phyloP scores from a whole-genome alignment of 164 flowering plant species.

The Protea cynaroides region DNA sequence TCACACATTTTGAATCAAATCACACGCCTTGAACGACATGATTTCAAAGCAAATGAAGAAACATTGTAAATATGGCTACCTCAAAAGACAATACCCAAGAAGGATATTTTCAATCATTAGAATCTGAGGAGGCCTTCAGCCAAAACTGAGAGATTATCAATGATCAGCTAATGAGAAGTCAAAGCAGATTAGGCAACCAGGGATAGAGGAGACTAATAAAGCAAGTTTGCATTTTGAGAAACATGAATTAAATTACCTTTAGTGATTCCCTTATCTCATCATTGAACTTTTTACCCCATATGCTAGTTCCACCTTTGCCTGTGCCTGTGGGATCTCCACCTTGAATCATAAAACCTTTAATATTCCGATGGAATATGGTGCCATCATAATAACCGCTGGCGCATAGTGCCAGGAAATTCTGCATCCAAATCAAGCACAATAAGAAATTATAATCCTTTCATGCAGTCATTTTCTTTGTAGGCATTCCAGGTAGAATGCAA shows the following conservation, averaged over 20 bases:
- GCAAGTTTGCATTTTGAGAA: too few relatives aligned
- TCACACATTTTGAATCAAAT: neutral
- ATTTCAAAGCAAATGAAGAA: neutral
- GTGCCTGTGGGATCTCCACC: slow-evolving; percentile 99
- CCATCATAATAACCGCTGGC: slow-evolving; percentile 96
- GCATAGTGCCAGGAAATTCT: slow-evolving; percentile 94
- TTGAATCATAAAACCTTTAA: slow-evolving; percentile 96
- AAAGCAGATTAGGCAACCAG: neutral
- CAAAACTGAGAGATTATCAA: neutral
- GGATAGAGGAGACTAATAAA: neutral
- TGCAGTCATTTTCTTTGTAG: too few relatives aligned
- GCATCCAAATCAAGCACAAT: slow-evolving; percentile 23
- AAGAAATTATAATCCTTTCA: neutral
- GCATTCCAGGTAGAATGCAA: too few relatives aligned
- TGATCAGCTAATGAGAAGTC: neutral
- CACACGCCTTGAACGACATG: neutral
- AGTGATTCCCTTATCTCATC: slow-evolving; percentile 96
- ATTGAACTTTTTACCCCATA: slow-evolving; percentile 94
- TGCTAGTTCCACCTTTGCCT: slow-evolving; percentile 97
- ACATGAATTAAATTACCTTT: slow-evolving; percentile 45
- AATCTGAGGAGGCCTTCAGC: neutral
- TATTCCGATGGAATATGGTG: slow-evolving; percentile 83
- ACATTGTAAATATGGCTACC: neutral
- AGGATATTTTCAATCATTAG: neutral
- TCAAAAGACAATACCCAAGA: neutral